These are phyloP conservation scores for Anastatica hierochuntica DNA, from an alignment of 345 rosid species.

Conservation along the genomic window DNA sequence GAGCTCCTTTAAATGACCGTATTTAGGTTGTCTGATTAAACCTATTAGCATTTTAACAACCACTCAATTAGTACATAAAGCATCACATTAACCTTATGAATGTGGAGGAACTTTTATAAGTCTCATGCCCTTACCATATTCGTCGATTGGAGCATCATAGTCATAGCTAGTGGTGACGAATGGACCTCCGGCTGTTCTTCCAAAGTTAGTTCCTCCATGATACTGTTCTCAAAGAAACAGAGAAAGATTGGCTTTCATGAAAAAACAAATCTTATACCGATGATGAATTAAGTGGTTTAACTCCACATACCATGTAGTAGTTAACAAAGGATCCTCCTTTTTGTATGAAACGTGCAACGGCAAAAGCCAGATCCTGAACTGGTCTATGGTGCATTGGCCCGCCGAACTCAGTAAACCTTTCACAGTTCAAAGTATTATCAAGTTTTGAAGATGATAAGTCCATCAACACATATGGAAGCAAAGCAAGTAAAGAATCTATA, in stretches of 20 bases:
- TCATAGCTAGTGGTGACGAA: slow-evolving; percentile 97
- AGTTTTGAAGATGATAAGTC: slow-evolving; percentile 7
- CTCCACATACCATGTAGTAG: slow-evolving; percentile 74
- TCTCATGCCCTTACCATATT: slow-evolving; percentile 59
- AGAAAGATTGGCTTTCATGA: background rate
- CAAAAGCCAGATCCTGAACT: slow-evolving; percentile 95
- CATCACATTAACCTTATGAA: background rate
- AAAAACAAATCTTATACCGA: background rate
- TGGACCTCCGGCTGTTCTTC: slow-evolving; percentile 97
- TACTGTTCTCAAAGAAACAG: slow-evolving; percentile 43
- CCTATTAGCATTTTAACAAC: slow-evolving; percentile 33
- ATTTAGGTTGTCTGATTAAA: slow-evolving; percentile 88
- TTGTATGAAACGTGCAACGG: slow-evolving; percentile 87
- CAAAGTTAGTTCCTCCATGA: slow-evolving; percentile 98
- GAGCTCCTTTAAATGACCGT: slow-evolving; percentile 94
- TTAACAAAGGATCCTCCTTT: slow-evolving; percentile 97
- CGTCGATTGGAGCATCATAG: slow-evolving; percentile 94
- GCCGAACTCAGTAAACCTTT: slow-evolving; percentile 91
- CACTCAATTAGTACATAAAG: slow-evolving; percentile 13
- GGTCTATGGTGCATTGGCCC: slow-evolving; percentile 91
- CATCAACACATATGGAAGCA: background rate
- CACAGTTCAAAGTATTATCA: background rate
- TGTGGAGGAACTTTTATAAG: background rate
- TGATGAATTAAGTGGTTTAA: background rate
- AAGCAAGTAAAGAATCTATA: slow-evolving; percentile 22